phyloP scores from a whole-genome alignment of 1,284 basidiomycete species.

The Ceratobasidium sp. region DNA sequence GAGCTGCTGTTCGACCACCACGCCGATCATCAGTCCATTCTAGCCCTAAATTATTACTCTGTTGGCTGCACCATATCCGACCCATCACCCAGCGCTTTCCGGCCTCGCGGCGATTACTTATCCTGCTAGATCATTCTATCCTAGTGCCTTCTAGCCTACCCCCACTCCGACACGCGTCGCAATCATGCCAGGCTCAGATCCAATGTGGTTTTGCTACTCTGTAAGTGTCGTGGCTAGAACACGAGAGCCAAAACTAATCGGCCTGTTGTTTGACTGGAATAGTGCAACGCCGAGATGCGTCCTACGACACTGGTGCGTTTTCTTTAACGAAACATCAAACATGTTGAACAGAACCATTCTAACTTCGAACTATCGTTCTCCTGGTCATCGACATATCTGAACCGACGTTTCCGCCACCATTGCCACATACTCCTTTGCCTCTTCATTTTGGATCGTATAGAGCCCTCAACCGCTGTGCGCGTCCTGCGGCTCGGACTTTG shows the following conservation, averaged over 20 bases:
- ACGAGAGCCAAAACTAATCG: neutral
- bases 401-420: neutral
- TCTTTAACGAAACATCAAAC: neutral
- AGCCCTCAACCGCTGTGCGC: slow-evolving; percentile 11
- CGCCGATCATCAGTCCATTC: neutral
- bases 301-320: neutral
- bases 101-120: slow-evolving; percentile 9
- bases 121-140: neutral
- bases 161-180: neutral
- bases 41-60: neutral
- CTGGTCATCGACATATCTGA: neutral
- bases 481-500: slow-evolving; percentile 4
- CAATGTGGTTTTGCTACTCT: slow-evolving; percentile 25
- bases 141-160: neutral
- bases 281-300: slow-evolving; percentile 31
- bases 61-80: neutral
- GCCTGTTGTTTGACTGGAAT: neutral
- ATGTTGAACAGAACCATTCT: neutral
- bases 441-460: neutral
- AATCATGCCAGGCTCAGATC: slow-evolving; percentile 17
- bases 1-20: neutral
- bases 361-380: neutral
- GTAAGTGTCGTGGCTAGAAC: neutral
- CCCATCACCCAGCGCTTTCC: neutral
- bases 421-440: neutral